Evolutionary conservation across 306 rosid genomes (phyloP), one percentile per base, ranked within the genome.

Genomic region (Corylus heterophylla): DNA sequence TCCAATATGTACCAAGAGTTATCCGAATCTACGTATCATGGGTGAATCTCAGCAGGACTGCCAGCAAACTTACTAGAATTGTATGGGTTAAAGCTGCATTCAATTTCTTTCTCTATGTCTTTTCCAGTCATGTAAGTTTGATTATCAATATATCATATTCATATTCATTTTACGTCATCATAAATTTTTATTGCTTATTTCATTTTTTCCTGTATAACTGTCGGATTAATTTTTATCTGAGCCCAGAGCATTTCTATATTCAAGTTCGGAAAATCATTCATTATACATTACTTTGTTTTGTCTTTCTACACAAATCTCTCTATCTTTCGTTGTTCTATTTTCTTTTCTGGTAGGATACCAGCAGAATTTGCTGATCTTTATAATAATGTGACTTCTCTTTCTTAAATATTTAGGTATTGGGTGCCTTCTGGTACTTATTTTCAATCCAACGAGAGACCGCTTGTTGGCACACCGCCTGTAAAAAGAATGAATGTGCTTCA

Each of bases 31-130:
- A 88, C 88, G 93, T 94, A 51, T 76, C 92, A 87, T 92, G 89
- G 83, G 87, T 85, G 85, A 97, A 94, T 85, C 97, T 92, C 73
- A 91, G 90, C 25, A 89, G 91, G 90, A 83, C 93, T 51, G 91
- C 97, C 20, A 94, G 97, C 74, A 91, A 89, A 73, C 89, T 94
- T 51, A 89, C 94, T 8, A 94, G 89, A 87, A 91, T 94, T 72
- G 97, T 93, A 12, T 92, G 98, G 98, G 97, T 94, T 52, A 97
- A 96, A 86, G 98, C 94, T 78, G 97, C 93, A 66, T 91, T 93
- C 80, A 93, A 89, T 84, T 96, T 93, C 82, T 87, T 93, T 55
- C 97, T 93, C 42, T 90, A 94, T 89, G 89, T 94, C 94, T 91
- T 94, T 64, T 94, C 98, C 59, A 88, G 98, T 78, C 98, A 94